phyloP scores from a whole-genome alignment of 2,329 filamentous ascomycete species.

The Fusarium sp. region DNA sequence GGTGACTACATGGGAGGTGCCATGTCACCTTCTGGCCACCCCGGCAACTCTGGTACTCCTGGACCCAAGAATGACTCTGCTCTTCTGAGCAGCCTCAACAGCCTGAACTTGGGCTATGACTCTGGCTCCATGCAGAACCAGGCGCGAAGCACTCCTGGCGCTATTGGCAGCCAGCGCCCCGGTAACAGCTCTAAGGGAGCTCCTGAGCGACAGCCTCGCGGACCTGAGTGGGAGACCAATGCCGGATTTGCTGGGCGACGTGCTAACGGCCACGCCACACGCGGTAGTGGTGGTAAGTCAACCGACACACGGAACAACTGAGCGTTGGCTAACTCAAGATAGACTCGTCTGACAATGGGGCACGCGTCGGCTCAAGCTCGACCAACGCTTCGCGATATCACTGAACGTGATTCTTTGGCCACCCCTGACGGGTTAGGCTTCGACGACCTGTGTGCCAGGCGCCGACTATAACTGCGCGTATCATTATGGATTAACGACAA shows the following conservation, averaged over 20 bases:
- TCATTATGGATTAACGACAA: conserved; percentile 38
- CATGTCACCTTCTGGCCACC: conserved; percentile 48
- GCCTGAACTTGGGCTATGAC: conserved; percentile 64
- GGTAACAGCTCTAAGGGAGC: conserved; percentile 53
- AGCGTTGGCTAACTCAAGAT: conserved; percentile 19
- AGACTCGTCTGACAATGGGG: conserved; percentile 57
- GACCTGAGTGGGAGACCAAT: conserved; percentile 68
- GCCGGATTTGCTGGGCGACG: conserved; percentile 65
- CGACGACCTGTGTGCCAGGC: conserved; percentile 10
- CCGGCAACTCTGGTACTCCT: conserved; percentile 51
- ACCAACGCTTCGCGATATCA: conserved; percentile 51
- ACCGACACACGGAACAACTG: background rate
- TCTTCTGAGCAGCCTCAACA: conserved; percentile 60
- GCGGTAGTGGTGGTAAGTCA: conserved; percentile 70
- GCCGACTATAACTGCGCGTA: conserved; percentile 20
- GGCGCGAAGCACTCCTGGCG: conserved; percentile 63
- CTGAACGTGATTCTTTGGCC: conserved; percentile 35
- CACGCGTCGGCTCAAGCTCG: conserved; percentile 50
- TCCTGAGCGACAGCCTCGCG: conserved; percentile 71
- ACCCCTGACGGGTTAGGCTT: conserved; percentile 8
- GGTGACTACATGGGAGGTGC: conserved; percentile 57
- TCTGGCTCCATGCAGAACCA: conserved; percentile 50
- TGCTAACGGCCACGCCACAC: conserved; percentile 68
- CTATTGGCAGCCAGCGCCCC: conserved; percentile 73
- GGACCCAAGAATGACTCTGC: conserved; percentile 52